Evolutionary conservation across 192 early-diverging fungal species (phyloP), one percentile per base, ranked within the genome.

Genomic region (Coemansia guatemalensis): DNA sequence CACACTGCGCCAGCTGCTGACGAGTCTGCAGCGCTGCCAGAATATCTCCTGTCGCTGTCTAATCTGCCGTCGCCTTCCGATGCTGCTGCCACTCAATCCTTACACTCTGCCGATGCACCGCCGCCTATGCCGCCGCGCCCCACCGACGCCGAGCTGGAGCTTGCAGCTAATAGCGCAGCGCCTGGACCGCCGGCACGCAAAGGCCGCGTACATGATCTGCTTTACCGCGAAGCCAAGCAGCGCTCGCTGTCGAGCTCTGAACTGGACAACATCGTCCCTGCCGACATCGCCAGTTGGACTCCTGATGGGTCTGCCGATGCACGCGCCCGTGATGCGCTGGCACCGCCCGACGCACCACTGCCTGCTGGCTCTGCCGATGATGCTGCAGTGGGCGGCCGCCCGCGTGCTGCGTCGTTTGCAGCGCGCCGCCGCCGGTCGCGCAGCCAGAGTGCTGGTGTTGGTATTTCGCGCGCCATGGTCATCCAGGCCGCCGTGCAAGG

Each of bases 401-500:
- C 48, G 29, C 61, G 62, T 0, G 27, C 64, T 5, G 65, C 53
- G 11, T 65, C 75, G n/a, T 78, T 78, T 65, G 70, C 62, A 22
- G 55, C 58, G 2, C 62, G 75, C 14, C 67, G 75, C 12, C 73
- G 67, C 41, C 58, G 78, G 21, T 75, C 73, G 41, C 73, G 78
- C 8, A 81, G 78, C 48, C 78, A 81, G 48, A 81, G 78, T 29
- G 78, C 78, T 0, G 78, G 78, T 23, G 78, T 81, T 0, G 78
- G 78, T 0, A 75, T 81, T 2, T 75, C 78, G 44, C 78, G 78
- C 7, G 65, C 67, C 25, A 81, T 81, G 78, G 78, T 75, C 4
- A 75, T 81, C n/a, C 69, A 72, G 67, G 78, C 78, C 0, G 78
- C 78, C 4, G 60, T 71, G 6, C 62, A 72, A 35, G 78, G 78